A percentile compares a stretch with the other conserved stretches of the same genome.
These are phyloP conservation scores for Lactarius indigo DNA, from an alignment of 768 basidiomycete species.

Conservation along the genomic window DNA sequence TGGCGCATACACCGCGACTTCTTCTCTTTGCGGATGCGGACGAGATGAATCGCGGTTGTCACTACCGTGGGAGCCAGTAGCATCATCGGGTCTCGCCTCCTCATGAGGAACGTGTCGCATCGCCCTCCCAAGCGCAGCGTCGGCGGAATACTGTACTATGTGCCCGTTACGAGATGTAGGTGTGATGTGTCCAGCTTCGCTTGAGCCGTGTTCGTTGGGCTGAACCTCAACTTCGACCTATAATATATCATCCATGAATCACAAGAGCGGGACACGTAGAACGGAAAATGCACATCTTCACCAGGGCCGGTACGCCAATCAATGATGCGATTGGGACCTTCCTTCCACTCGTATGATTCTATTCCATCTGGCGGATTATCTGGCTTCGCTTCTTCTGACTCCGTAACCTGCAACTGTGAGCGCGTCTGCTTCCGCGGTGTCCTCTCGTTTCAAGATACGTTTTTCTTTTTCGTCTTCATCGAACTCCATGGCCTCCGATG, in stretches of 20 bases:
- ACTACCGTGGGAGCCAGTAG: not conserved
- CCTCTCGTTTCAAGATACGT: constrained; percentile 25
- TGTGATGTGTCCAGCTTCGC: constrained; percentile 31
- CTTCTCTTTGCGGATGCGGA: not conserved
- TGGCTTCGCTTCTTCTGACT: constrained; percentile 30
- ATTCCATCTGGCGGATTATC: constrained; percentile 46
- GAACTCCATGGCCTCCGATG: constrained; percentile 23
- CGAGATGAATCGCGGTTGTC: not conserved
- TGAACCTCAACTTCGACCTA: constrained; percentile 38
- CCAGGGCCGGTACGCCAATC: constrained; percentile 58
- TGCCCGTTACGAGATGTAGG: constrained; percentile 29
- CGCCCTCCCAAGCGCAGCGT: constrained; percentile 26
- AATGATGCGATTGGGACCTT: constrained; percentile 63
- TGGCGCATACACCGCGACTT: not conserved
- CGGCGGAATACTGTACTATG: constrained; percentile 29
- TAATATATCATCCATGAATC: not conserved
- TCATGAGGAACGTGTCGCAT: constrained; percentile 22
- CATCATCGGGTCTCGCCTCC: constrained; percentile 20
- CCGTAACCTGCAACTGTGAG: constrained; percentile 21
- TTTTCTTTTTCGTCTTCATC: constrained; percentile 26
- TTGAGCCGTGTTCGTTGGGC: constrained; percentile 32
- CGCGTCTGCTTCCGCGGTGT: constrained; percentile 10
- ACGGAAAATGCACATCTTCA: constrained; percentile 53
- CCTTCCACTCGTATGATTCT: constrained; percentile 58
- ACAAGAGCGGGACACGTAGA: not conserved